Evolutionary conservation across 345 rosid genomes (phyloP).

Genomic region (Bruguiera gymnorhiza): DNA sequence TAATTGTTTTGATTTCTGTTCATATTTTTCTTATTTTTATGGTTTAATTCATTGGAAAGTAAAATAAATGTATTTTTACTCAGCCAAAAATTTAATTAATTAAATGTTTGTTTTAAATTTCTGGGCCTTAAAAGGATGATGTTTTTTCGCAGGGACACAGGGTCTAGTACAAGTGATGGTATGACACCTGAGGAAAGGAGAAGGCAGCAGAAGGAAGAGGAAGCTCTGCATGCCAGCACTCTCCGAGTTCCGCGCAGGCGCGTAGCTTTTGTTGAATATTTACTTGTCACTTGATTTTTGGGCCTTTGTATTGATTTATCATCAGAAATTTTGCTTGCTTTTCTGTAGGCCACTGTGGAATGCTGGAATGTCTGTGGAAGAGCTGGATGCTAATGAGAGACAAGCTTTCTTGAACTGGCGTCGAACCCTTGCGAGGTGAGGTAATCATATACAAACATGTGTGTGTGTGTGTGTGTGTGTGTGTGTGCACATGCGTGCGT

Average conservation of each 20-base stretch:
- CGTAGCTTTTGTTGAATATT: constrained; percentile 5
- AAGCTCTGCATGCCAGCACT: constrained; percentile 58
- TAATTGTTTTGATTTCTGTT: background rate
- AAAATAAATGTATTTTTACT: too few species aligned
- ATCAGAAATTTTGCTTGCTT: background rate
- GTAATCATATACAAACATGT: background rate
- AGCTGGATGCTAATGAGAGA: constrained; percentile 65
- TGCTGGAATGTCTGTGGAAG: constrained; percentile 59
- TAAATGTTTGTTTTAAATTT: too few species aligned
- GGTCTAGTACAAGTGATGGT: constrained; percentile 40
- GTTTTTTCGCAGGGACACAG: constrained; percentile 45
- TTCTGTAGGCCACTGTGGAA: constrained; percentile 67
- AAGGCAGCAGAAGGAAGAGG: constrained; percentile 60
- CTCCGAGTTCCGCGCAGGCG: constrained; percentile 69
- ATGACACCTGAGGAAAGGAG: constrained; percentile 59
- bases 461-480: background rate
- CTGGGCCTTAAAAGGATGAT: too few species aligned
- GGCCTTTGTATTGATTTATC: background rate
- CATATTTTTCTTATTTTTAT: too few species aligned
- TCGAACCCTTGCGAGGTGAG: constrained; percentile 70
- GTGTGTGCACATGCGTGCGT: background rate
- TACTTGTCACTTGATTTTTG: background rate
- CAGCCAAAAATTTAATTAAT: too few species aligned
- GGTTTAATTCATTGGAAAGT: too few species aligned
- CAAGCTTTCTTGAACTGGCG: constrained; percentile 82